Evolutionary conservation across 2,329 filamentous ascomycete genomes (phyloP), one percentile per base, ranked within the genome.

Genomic region (Cryphonectria radicalis): DNA sequence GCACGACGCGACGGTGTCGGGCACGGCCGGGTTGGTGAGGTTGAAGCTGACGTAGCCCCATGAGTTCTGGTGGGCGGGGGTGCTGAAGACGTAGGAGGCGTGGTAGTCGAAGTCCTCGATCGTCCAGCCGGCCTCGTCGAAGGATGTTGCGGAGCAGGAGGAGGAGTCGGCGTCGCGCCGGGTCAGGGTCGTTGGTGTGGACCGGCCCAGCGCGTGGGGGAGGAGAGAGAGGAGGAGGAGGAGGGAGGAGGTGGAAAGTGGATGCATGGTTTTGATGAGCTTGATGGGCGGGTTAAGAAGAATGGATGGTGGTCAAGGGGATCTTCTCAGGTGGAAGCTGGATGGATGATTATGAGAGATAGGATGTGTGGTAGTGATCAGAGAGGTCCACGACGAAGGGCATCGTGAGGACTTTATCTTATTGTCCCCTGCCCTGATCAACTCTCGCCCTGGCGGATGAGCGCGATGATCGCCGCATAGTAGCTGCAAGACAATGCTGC

Each of bases 21-120:
- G 74, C 53, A 86, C 74, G 43, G 80, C 84, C 19, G 82, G 79
- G 81, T 87, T 87, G 68, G 77, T 75, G n/a, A 88, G 79, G 73
- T 82, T 84, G 79, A 88, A 88, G 76, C 79, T 80, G 73, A 84
- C 82, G 71, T 81, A 80, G 65, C 85, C 86, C 77, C 78, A 81
- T 1, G 82, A 82, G 76, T 83, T 84, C 73, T 87, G 84, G 78
- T 88, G 86, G 4, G 86, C 80, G 0, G 86, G 86, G 2, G 84
- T 87, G 22, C 80, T 81, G 80, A 86, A 87, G 76, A 80, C 77
- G 77, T 84, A 86, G 14, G 79, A 81, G n/a, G 82, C 82, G 77
- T 85, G 82, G 80, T 81, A 88, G 77, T 83, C 81, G 72, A 88
- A 85, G 76, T 79, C 76, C 63, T 79, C 74, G 60, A 87, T 74